Evolutionary conservation across 306 rosid species (phyloP).

Genomic region (Prunus dulcis): DNA sequence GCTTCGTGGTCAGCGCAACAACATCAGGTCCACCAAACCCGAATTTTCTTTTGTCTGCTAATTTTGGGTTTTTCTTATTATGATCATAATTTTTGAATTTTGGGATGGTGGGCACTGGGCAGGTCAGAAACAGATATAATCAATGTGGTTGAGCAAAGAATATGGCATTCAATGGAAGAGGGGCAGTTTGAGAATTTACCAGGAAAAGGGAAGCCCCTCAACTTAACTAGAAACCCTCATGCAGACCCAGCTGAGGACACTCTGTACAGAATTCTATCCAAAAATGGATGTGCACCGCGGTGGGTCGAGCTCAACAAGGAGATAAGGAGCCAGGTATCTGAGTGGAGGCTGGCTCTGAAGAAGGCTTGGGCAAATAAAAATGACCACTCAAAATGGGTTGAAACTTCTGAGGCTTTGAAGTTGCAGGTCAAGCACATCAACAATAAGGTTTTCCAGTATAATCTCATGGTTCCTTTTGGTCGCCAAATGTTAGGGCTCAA

Average conservation of each 20-base stretch:
- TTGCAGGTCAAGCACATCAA: conserved; percentile 57
- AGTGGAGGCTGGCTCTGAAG: conserved; percentile 58
- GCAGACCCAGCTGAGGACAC: conserved; percentile 95
- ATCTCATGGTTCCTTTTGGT: conserved; percentile 84
- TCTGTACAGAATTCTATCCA: conserved; percentile 63
- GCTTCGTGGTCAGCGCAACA: conserved; percentile 81
- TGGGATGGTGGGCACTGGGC: conserved; percentile 17
- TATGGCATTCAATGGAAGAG: conserved; percentile 97
- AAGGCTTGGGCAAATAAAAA: conserved; percentile 50
- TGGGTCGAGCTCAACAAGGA: conserved; percentile 96
- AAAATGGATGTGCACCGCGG: conserved; percentile 81
- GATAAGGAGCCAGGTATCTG: conserved; percentile 52
- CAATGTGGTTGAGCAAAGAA: conserved; percentile 88
- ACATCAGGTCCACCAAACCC: conserved; percentile 47
- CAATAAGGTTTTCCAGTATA: conserved; percentile 74
- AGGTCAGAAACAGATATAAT: conserved; percentile 85
- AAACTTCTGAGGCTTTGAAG: conserved; percentile 52
- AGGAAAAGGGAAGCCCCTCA: conserved; percentile 87
- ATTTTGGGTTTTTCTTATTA: background rate
- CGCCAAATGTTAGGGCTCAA: conserved; percentile 79
- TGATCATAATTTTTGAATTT: too few species aligned
- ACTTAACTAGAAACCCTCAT: conserved; percentile 68
- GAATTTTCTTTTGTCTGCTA: background rate
- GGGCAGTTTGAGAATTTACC: conserved; percentile 88
- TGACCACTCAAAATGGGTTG: conserved; percentile 50